These are phyloP conservation scores for Cladosporium velox DNA, from an alignment of 2,329 filamentous ascomycete species.

Conservation along the genomic window DNA sequence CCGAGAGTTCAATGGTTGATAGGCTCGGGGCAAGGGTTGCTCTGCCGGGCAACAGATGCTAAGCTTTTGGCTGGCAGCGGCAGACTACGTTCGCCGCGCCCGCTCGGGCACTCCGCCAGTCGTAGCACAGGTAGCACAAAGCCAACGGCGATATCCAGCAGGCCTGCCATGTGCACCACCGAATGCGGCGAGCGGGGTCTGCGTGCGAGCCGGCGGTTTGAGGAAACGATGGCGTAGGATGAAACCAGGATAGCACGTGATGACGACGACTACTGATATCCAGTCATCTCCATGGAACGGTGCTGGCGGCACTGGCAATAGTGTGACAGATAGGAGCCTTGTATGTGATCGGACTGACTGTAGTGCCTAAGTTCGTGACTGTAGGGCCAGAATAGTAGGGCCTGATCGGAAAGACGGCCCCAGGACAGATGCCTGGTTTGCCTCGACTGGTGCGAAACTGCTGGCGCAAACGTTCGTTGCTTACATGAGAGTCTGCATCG, in stretches of 20 bases:
- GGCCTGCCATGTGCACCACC: conserved; percentile 10
- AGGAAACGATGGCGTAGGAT: conserved; percentile 11
- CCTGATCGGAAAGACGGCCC: conserved; percentile 6
- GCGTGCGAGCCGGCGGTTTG: conserved; percentile 16
- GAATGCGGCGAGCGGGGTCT: conserved; percentile 13
- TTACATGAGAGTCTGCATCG: conserved; percentile 1
- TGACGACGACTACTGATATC: background rate
- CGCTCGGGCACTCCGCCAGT: conserved; percentile 17
- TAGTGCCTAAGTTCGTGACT: background rate
- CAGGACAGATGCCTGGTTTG: background rate
- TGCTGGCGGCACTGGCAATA: background rate
- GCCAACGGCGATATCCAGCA: conserved; percentile 15
- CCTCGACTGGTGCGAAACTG: background rate
- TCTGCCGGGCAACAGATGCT: background rate
- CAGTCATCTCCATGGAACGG: background rate
- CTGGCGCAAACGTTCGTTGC: conserved; percentile 6
- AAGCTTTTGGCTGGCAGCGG: conserved; percentile 10
- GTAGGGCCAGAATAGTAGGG: background rate
- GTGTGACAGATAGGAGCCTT: background rate
- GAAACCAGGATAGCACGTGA: conserved; percentile 6
- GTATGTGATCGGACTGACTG: background rate
- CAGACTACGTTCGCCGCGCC: background rate
- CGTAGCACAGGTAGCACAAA: conserved; percentile 7
- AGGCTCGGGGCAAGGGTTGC: conserved; percentile 5
- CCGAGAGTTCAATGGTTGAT: background rate